phyloP scores from a whole-genome alignment of 345 rosid genomes.

The Boechera stricta region DNA sequence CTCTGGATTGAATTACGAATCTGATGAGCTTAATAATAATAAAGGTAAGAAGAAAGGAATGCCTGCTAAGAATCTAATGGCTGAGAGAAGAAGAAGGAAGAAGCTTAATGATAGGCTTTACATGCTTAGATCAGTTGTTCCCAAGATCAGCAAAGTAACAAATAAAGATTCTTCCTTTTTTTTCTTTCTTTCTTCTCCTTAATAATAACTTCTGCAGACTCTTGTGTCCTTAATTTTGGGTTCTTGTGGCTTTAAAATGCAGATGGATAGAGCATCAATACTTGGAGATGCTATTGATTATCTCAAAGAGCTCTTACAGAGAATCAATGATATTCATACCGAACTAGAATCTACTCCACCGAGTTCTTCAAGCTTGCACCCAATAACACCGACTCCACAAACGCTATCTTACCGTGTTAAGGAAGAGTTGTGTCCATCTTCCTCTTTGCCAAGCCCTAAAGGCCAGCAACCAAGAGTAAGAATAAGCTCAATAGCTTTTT shows the following conservation, averaged over 20 bases:
- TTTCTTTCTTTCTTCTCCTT: background rate
- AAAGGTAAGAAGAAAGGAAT: conserved; percentile 85
- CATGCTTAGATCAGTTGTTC: conserved; percentile 98
- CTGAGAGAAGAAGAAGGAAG: conserved; percentile 95
- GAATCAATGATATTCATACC: conserved; percentile 89
- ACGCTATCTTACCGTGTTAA: conserved; percentile 72
- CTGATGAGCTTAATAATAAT: conserved; percentile 56
- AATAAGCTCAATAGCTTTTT: background rate
- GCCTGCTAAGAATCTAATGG: conserved; percentile 96
- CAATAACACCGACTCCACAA: conserved; percentile 83
- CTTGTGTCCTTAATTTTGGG: conserved; percentile 8
- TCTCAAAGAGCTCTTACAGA: conserved; percentile 90
- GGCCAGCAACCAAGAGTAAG: conserved; percentile 85
- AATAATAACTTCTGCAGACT: background rate
- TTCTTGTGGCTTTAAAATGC: conserved; percentile 19
- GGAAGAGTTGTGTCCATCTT: conserved; percentile 76
- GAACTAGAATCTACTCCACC: conserved; percentile 79
- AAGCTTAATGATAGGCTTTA: conserved; percentile 95
- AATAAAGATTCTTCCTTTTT: conserved; percentile 8
- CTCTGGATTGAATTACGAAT: conserved; percentile 76
- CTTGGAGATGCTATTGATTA: conserved; percentile 96
- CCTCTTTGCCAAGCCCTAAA: conserved; percentile 80
- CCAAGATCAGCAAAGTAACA: conserved; percentile 92
- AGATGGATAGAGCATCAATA: conserved; percentile 98
- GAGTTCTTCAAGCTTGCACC: conserved; percentile 63